phyloP scores from a whole-genome alignment of 169 alveolate species.

The Cytauxzoon felis region DNA sequence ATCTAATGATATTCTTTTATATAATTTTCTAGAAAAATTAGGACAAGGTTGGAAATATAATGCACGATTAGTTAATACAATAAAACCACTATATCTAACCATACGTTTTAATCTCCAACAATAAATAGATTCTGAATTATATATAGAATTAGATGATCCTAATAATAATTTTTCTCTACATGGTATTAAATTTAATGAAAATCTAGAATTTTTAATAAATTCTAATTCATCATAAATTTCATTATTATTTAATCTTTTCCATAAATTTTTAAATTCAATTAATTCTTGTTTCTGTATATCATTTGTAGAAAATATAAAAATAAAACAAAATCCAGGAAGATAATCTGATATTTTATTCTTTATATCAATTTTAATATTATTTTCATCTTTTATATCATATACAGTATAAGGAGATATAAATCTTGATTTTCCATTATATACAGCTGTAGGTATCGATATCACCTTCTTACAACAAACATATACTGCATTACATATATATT shows the following conservation, averaged over 20 bases:
- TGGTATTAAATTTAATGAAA: slow-evolving; percentile 61
- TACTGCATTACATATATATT: slow-evolving; percentile 35
- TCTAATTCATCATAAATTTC: slow-evolving; percentile 6
- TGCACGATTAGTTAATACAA: slow-evolving; percentile 71
- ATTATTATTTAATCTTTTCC: slow-evolving; percentile 13
- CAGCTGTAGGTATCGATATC: slow-evolving; percentile 62
- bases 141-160: slow-evolving; percentile 40
- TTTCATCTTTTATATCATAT: slow-evolving; percentile 22
- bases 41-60: slow-evolving; percentile 79
- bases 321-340: slow-evolving; percentile 45
- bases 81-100: slow-evolving; percentile 74
- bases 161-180: slow-evolving; percentile 61
- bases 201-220: slow-evolving; percentile 31
- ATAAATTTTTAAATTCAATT: slow-evolving; percentile 14
- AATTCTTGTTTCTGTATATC: slow-evolving; percentile 43
- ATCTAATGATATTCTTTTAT: slow-evolving; percentile 68
- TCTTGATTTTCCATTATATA: slow-evolving; percentile 68
- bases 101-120: slow-evolving; percentile 75
- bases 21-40: slow-evolving; percentile 75
- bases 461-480: slow-evolving; percentile 60
- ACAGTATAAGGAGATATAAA: slow-evolving; percentile 63
- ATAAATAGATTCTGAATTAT: slow-evolving; percentile 58
- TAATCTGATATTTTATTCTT: neutral
- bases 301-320: slow-evolving; percentile 36
- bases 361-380: neutral